Conservation (phyloP, 768 basidiomycete species). For the Lactarius trivialis region DNA sequence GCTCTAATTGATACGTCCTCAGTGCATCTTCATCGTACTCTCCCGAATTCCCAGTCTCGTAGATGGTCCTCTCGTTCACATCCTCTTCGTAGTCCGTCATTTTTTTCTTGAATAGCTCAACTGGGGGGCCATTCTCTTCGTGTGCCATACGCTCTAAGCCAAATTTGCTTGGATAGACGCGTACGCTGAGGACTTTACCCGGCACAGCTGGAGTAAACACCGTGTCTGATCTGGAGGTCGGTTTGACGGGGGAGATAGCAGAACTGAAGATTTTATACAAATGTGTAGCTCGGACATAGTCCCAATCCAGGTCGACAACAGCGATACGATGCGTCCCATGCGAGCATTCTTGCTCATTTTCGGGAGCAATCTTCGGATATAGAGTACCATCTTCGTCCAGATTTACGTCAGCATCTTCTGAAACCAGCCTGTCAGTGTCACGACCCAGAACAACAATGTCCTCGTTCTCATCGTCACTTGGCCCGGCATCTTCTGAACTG, state of each 20-base stretch:
- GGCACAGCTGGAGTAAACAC: conserved; percentile 35
- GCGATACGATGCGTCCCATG: conserved; percentile 67
- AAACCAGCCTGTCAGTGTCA: conserved; percentile 40
- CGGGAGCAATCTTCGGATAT: conserved; percentile 36
- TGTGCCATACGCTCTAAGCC: conserved; percentile 79
- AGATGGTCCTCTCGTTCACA: conserved; percentile 56
- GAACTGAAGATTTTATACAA: conserved; percentile 92
- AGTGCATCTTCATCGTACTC: conserved; percentile 87
- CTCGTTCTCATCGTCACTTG: conserved; percentile 42
- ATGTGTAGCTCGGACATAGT: conserved; percentile 83
- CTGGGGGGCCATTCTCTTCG: conserved; percentile 87
- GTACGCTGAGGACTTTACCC: conserved; percentile 69
- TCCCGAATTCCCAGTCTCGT: conserved; percentile 59
- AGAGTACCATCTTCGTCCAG: conserved; percentile 71
- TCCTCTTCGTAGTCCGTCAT: conserved; percentile 43
- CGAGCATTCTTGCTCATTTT: conserved; percentile 34
- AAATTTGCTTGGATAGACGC: conserved; percentile 90
- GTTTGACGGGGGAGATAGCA: conserved; percentile 53
- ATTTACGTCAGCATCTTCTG: conserved; percentile 54
- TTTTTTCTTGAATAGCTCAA: conserved; percentile 68
- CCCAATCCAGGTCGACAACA: conserved; percentile 97
- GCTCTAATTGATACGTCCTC: conserved; percentile 86
- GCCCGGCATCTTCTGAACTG: conserved; percentile 25
- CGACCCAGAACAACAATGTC: conserved; percentile 47
- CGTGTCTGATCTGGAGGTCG: conserved; percentile 31